Evolutionary conservation across 768 basidiomycete species (phyloP).

Genomic region (Scleroderma citrinum): DNA sequence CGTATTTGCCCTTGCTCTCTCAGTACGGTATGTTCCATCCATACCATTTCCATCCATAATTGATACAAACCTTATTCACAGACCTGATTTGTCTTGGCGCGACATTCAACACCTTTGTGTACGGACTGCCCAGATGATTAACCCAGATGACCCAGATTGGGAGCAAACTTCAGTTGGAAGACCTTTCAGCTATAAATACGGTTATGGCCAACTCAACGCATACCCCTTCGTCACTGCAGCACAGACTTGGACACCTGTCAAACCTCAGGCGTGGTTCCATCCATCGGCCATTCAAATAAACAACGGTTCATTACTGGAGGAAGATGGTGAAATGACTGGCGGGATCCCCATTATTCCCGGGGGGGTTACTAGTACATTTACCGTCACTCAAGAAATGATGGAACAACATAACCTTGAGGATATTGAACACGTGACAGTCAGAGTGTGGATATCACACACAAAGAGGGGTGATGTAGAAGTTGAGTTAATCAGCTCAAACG

Average conservation of each 20-base stretch:
- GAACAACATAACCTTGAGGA: conserved; percentile 72
- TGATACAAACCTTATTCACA: conserved; percentile 22
- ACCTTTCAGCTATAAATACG: conserved; percentile 86
- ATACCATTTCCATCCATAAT: neutral
- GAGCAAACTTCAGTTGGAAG: conserved; percentile 55
- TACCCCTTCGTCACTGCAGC: conserved; percentile 78
- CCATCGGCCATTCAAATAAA: conserved; percentile 65
- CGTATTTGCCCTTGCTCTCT: conserved; percentile 84
- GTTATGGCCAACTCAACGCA: conserved; percentile 85
- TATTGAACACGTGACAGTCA: conserved; percentile 89
- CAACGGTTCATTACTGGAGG: conserved; percentile 46
- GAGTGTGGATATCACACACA: conserved; percentile 89
- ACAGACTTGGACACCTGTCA: conserved; percentile 77
- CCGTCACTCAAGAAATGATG: conserved; percentile 63
- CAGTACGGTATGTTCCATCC: conserved; percentile 59
- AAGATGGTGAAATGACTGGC: conserved; percentile 46
- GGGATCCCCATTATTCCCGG: conserved; percentile 60
- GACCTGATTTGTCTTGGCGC: conserved; percentile 94
- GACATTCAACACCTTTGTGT: conserved; percentile 91
- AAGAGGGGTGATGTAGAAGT: conserved; percentile 91
- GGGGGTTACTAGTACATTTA: conserved; percentile 60
- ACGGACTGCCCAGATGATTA: conserved; percentile 68
- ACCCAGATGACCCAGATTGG: conserved; percentile 92
- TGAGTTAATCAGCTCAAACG: conserved; percentile 77
- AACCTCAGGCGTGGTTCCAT: conserved; percentile 89